Conservation (phyloP, 345 rosid species). For the Boechera stricta region DNA sequence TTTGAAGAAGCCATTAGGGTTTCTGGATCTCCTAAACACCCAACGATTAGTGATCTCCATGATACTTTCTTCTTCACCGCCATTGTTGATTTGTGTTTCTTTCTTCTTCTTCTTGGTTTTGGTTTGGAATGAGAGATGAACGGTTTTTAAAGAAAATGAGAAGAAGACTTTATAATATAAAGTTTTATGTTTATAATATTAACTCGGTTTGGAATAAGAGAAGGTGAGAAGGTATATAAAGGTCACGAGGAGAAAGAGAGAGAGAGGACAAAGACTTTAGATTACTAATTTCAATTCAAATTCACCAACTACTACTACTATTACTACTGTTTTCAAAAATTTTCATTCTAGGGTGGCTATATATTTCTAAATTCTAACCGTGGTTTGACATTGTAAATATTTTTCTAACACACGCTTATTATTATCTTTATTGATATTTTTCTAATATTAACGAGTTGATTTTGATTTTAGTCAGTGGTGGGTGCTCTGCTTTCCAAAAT, state of each 20-base stretch:
- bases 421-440: not conserved
- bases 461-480: conserved; percentile 23
- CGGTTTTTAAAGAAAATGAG: not conserved
- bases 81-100: conserved; percentile 43
- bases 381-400: conserved; percentile 25
- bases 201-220: not conserved
- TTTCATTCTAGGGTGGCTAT: conserved; percentile 23
- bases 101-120: not conserved
- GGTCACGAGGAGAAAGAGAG: conserved; percentile 30
- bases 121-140: conserved; percentile 13
- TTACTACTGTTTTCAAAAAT: not conserved
- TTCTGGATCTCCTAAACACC: conserved; percentile 55
- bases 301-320: conserved; percentile 32
- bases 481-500: conserved; percentile 16
- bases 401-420: conserved; percentile 4
- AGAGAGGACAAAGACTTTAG: conserved; percentile 17
- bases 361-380: conserved; percentile 13
- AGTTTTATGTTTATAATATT: not conserved
- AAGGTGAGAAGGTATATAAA: conserved; percentile 22
- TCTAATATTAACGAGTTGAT: conserved; percentile 14
- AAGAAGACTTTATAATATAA: not conserved
- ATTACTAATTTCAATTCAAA: conserved; percentile 25
- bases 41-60: conserved; percentile 60
- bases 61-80: conserved; percentile 55
- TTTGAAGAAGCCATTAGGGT: conserved; percentile 11